Percentiles rank a stretch among this genome's conserved stretches.
Conservation (phyloP, 306 rosid species). For the Vachellia pachyceras region DNA sequence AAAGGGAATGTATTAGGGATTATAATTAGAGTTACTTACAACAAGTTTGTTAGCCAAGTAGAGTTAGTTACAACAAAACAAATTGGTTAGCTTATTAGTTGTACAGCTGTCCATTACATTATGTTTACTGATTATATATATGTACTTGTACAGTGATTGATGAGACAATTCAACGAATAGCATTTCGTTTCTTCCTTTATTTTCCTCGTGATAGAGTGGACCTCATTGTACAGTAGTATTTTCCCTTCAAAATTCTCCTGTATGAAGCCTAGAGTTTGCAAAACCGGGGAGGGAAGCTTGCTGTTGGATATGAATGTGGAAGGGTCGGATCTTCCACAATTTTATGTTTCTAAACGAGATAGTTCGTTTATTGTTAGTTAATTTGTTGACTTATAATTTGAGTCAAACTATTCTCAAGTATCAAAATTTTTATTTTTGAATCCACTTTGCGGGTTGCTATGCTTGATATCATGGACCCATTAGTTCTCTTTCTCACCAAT, state of each 20-base stretch:
- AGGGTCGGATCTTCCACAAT: constrained; percentile 56
- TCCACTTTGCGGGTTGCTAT: constrained; percentile 76
- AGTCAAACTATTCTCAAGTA: constrained; percentile 29
- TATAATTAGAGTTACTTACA: too few species aligned
- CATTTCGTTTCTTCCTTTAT: too few species aligned
- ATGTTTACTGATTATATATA: too few species aligned
- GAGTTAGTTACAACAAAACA: too few species aligned
- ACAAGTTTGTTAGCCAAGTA: too few species aligned
- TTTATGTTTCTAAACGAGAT: constrained; percentile 9
- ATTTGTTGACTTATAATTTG: constrained; percentile 32
- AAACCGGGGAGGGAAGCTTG: constrained; percentile 65
- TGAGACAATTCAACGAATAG: too few species aligned
- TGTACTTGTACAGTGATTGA: too few species aligned
- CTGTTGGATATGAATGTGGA: constrained; percentile 82
- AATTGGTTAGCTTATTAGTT: too few species aligned
- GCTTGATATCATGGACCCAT: constrained; percentile 64
- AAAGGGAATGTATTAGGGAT: too few species aligned
- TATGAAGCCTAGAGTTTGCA: constrained; percentile 63
- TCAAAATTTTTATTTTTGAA: constrained; percentile 41
- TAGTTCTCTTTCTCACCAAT: constrained; percentile 69
- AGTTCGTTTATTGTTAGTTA: constrained; percentile 18
- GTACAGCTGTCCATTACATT: too few species aligned
- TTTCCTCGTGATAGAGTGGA: too few species aligned
- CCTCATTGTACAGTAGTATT: constrained; percentile 68
- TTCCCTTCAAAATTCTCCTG: constrained; percentile 65